Conservation (phyloP, 345 rosid species). For the Erucastrum elatum region DNA sequence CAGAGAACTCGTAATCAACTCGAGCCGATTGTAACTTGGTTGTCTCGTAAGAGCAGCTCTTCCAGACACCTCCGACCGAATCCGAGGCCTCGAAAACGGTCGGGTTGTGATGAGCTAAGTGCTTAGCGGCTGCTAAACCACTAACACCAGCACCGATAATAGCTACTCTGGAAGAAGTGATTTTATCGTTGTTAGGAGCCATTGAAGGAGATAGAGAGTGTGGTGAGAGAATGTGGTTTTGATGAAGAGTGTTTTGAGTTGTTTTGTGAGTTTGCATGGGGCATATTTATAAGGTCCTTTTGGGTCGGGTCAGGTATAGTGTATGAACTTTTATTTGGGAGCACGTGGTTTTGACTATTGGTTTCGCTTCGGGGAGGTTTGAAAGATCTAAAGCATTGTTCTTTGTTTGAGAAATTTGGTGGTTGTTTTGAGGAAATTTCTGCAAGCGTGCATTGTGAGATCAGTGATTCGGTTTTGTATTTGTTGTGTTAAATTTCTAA, state of each 20-base stretch:
- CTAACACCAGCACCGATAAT: conserved; percentile 91
- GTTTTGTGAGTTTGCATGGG: conserved; percentile 31
- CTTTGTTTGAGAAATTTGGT: conserved; percentile 22
- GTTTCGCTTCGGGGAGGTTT: conserved; percentile 17
- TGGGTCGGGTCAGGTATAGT: neutral
- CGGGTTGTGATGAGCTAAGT: conserved; percentile 64
- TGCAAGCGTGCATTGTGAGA: conserved; percentile 10
- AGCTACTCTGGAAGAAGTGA: conserved; percentile 53
- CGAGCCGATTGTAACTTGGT: conserved; percentile 83
- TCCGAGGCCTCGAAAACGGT: conserved; percentile 75
- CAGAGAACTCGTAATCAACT: conserved; percentile 73
- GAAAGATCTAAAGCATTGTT: conserved; percentile 24
- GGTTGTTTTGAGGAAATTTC: conserved; percentile 38
- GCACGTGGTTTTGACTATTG: conserved; percentile 39
- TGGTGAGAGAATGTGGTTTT: neutral
- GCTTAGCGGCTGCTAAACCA: conserved; percentile 78
- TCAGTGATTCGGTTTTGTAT: neutral
- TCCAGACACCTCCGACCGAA: conserved; percentile 90
- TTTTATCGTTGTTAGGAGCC: conserved; percentile 13
- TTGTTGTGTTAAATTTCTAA: conserved; percentile 37
- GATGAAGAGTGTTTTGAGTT: conserved; percentile 31
- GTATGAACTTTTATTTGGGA: neutral
- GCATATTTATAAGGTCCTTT: conserved; percentile 3
- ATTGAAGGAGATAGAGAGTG: neutral
- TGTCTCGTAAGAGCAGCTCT: conserved; percentile 64